Evolutionary conservation across 768 basidiomycete genomes (phyloP), one percentile per base, ranked within the genome.

Genomic region (Agaricus sinodeliciosus): DNA sequence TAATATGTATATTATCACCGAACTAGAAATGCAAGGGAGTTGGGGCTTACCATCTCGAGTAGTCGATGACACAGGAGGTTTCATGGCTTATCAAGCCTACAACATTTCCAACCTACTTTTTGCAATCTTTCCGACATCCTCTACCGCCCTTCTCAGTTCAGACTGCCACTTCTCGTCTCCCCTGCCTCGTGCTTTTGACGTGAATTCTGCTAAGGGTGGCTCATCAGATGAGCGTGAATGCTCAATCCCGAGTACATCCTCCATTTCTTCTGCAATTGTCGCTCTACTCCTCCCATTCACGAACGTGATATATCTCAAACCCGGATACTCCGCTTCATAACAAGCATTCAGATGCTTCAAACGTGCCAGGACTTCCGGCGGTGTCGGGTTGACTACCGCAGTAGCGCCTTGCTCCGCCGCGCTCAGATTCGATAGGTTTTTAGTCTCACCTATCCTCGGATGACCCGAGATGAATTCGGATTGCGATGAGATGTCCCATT

Each of bases 231-330:
- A 76, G 46, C 80, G 60, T 12, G 79, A 79, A 63, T 78, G 80
- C 45, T 67, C 62, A 57, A 82, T 62, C 3, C 70, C 75, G 31
- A 94, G 69, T 49, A 72, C 73, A 52, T 72, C 74, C 66, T 94
- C 90, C 77, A 96, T 86, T 70, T 94, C 90, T 58, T 81, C 75
- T 36, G 80, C 84, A 59, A 96, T 84, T 43, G 66, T 76, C 31
- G 76, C 77, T 36, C 92, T 74, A 55, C 79, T 79, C 54, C 93
- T 78, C 31, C 90, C 90, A 61, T 93, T 91, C 37, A 95, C 94
- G 62, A 94, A 96, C 4, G 91, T 94, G 69, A 96, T 90, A 63
- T 92, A 95, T 16, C 88, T 77, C 57, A 96, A 64, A 3, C 86
- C 83, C 0, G 86, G 82, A 61, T 85, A 95, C 49, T 69, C 69